These are phyloP conservation scores for Nemania sp. DNA, from an alignment of 2,329 filamentous ascomycete genomes.

Conservation along the genomic window DNA sequence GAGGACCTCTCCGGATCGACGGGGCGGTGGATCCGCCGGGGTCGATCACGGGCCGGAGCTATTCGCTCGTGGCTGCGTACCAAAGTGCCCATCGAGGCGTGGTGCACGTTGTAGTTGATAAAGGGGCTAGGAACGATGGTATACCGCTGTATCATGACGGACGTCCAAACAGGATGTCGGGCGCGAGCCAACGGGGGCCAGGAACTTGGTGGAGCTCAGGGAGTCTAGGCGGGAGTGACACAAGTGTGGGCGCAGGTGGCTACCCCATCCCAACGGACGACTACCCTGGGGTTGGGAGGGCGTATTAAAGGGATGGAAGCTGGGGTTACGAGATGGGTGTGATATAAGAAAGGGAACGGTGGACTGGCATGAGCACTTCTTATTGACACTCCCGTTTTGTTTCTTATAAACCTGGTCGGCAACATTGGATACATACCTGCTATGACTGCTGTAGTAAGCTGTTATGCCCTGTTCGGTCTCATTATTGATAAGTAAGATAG, in stretches of 20 bases:
- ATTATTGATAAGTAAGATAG: too few relatives aligned
- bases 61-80: constrained; percentile 32
- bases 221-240: constrained; percentile 26
- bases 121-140: constrained; percentile 38
- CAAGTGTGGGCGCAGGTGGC: constrained; percentile 18
- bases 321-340: not conserved
- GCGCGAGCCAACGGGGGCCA: constrained; percentile 32
- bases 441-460: not conserved
- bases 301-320: constrained; percentile 21
- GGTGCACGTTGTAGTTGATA: constrained; percentile 30
- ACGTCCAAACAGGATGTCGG: constrained; percentile 32
- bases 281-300: constrained; percentile 27
- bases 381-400: not conserved
- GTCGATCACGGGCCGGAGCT: not conserved
- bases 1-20: constrained; percentile 9
- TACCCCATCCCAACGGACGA: constrained; percentile 13
- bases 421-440: not conserved
- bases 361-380: not conserved
- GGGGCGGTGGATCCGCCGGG: not conserved
- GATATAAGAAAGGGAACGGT: not conserved
- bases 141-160: constrained; percentile 40
- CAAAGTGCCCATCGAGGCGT: constrained; percentile 39
- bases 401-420: not conserved
- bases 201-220: constrained; percentile 26
- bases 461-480: too few relatives aligned